These are phyloP conservation scores for Puccinia coronata DNA, from an alignment of 1,284 basidiomycete genomes.

Conservation along the genomic window DNA sequence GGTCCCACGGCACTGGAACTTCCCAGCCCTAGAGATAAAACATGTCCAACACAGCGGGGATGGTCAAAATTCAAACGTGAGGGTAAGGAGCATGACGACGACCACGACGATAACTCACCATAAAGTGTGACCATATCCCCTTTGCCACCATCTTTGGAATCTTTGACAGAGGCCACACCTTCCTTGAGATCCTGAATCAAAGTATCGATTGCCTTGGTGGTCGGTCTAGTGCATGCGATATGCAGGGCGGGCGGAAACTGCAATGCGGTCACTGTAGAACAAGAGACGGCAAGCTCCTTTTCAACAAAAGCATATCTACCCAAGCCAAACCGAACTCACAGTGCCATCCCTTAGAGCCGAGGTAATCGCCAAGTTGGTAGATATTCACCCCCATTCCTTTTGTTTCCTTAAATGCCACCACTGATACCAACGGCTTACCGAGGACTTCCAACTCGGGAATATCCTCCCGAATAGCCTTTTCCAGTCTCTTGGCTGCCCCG, in stretches of 20 bases:
- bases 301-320: conserved; percentile 50
- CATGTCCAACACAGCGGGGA: conserved; percentile 38
- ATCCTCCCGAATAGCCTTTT: conserved; percentile 67
- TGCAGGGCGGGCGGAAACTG: conserved; percentile 79
- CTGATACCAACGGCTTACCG: conserved; percentile 83
- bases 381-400: conserved; percentile 65
- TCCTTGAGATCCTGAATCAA: conserved; percentile 81
- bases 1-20: conserved; percentile 83
- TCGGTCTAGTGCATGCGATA: conserved; percentile 86
- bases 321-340: conserved; percentile 43
- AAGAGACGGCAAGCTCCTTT: neutral
- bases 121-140: conserved; percentile 85
- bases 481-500: conserved; percentile 69
- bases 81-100: neutral
- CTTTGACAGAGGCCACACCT: conserved; percentile 69
- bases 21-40: conserved; percentile 70
- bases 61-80: conserved; percentile 17
- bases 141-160: conserved; percentile 58
- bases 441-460: conserved; percentile 78
- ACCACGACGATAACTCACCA: conserved; percentile 64
- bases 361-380: conserved; percentile 84
- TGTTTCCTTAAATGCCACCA: conserved; percentile 72
- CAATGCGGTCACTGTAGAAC: conserved; percentile 70
- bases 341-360: conserved; percentile 67
- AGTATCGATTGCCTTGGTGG: conserved; percentile 72